phyloP scores from a whole-genome alignment of 805 yeast species.

The Wickerhamiella domercqiae region DNA sequence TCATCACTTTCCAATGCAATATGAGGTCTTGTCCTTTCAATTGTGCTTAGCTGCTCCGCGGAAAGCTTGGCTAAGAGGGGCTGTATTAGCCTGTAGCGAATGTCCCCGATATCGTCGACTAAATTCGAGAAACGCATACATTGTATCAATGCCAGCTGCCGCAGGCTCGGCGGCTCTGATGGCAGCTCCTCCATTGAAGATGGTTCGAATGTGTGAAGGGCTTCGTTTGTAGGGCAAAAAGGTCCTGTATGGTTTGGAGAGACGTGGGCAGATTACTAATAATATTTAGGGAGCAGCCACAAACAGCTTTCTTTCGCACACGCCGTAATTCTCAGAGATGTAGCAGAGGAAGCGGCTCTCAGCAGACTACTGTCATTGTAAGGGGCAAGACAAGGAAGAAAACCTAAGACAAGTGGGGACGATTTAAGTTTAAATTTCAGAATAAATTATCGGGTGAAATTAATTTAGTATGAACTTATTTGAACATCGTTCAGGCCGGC shows the following conservation, averaged over 20 bases:
- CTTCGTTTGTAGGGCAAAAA: too few relatives aligned
- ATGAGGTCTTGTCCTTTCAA: constrained; percentile 23
- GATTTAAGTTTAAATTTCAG: too few relatives aligned
- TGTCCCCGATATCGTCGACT: constrained; percentile 26
- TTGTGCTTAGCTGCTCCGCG: constrained; percentile 22
- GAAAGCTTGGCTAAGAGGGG: constrained; percentile 24
- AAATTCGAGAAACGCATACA: constrained; percentile 11
- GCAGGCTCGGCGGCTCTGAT: constrained; percentile 15
- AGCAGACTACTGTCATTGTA: too few relatives aligned
- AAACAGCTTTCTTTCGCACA: too few relatives aligned
- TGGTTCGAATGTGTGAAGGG: too few relatives aligned
- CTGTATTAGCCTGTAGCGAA: constrained; percentile 24
- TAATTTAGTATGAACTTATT: too few relatives aligned
- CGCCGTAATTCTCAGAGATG: too few relatives aligned
- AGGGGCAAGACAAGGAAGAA: too few relatives aligned
- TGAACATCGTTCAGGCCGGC: constrained; percentile 26
- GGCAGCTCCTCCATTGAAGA: too few relatives aligned
- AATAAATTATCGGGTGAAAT: too few relatives aligned
- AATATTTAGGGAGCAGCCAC: not conserved
- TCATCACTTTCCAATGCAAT: constrained; percentile 19
- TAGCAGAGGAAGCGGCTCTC: too few relatives aligned
- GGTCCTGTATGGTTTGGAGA: not conserved
- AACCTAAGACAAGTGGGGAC: too few relatives aligned
- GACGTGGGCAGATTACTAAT: not conserved
- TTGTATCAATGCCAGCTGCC: constrained; percentile 14